Conservation (phyloP, 2,329 filamentous ascomycete species). For the Exophiala sp. region DNA sequence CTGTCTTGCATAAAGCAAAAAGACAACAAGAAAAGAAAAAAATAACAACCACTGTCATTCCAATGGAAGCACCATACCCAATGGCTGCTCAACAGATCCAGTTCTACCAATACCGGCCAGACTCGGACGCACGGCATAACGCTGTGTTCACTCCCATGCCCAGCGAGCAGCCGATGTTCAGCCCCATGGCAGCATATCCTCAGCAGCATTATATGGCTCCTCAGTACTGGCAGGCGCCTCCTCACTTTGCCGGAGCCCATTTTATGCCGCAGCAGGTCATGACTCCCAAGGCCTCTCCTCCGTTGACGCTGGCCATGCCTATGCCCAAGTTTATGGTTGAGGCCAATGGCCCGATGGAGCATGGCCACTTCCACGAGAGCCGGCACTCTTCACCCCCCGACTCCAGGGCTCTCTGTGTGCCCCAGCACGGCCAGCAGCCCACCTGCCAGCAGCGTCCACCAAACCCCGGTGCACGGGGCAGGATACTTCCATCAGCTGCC, state of each 20-base stretch:
- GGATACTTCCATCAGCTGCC: conserved; percentile 29
- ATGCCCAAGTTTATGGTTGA: conserved; percentile 40
- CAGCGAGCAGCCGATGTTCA: conserved; percentile 45
- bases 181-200: conserved; percentile 36
- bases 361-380: conserved; percentile 26
- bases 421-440: conserved; percentile 84
- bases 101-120: conserved; percentile 83
- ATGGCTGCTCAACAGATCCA: conserved; percentile 43
- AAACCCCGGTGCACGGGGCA: conserved; percentile 25
- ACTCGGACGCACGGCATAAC: conserved; percentile 66
- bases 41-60: conserved; percentile 8
- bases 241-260: conserved; percentile 51
- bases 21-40: conserved; percentile 3
- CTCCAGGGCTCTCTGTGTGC: conserved; percentile 77
- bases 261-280: conserved; percentile 37
- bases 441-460: conserved; percentile 56
- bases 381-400: conserved; percentile 68
- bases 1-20: conserved; percentile 7
- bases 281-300: conserved; percentile 71
- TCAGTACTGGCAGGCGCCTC: conserved; percentile 34
- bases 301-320: conserved; percentile 68
- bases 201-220: conserved; percentile 32
- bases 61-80: conserved; percentile 24
- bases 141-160: conserved; percentile 66
- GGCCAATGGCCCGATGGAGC: conserved; percentile 26